phyloP scores from a whole-genome alignment of 495 filamentous ascomycete species.

The Melanomma pulvis-pyrius region DNA sequence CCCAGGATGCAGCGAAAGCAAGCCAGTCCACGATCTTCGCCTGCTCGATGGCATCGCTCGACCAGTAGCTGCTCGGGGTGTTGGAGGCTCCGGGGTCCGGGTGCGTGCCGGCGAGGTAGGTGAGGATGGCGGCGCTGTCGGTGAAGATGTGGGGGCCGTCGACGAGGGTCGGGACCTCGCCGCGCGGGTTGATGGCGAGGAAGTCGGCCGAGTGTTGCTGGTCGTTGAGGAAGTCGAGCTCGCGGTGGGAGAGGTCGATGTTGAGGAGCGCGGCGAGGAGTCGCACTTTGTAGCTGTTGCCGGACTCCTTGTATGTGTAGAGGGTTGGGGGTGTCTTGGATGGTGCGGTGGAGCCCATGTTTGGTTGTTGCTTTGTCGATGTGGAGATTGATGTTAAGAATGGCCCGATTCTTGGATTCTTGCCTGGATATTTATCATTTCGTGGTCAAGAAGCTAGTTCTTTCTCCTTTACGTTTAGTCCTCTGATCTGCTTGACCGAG shows the following conservation, averaged over 20 bases:
- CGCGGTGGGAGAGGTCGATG: conserved; percentile 6
- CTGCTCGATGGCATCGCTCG: conserved; percentile 1
- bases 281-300: conserved; percentile 23
- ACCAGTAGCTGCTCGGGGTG: not conserved
- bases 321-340: conserved; percentile 1
- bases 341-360: not conserved
- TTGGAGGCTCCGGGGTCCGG: not conserved
- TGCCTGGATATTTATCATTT: no score
- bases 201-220: conserved; percentile 17
- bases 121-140: conserved; percentile 5
- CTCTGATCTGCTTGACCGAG: no score
- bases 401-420: no score
- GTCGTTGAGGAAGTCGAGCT: conserved; percentile 13
- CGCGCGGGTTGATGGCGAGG: conserved; percentile 25
- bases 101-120: not conserved
- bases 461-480: no score
- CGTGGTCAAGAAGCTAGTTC: no score
- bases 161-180: conserved; percentile 7
- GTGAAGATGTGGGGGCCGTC: conserved; percentile 10
- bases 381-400: no score
- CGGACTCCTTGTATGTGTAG: conserved; percentile 10
- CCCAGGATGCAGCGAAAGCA: conserved; percentile 4
- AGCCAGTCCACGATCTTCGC: conserved; percentile 15
- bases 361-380: no score
- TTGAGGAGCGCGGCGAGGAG: conserved; percentile 24